Evolutionary conservation across 2,329 filamentous ascomycete genomes (phyloP).

Genomic region (Periconia digitata): DNA sequence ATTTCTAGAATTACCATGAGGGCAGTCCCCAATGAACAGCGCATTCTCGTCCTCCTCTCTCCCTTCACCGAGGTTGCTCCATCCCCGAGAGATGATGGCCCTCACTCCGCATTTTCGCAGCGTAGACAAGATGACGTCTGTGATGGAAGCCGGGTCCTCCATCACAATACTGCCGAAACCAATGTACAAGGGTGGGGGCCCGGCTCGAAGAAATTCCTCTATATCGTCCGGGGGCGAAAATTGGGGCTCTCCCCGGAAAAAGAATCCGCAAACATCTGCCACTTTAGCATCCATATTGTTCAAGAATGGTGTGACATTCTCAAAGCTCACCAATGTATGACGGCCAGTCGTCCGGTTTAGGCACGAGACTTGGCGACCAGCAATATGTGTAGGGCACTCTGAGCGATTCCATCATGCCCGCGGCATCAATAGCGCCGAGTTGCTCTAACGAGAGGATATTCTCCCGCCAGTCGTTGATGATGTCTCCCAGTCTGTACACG

Average conservation of each 20-base stretch:
- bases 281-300: neutral
- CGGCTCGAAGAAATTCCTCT: constrained; percentile 50
- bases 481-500: constrained; percentile 42
- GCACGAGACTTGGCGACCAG: constrained; percentile 47
- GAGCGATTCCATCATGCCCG: constrained; percentile 41
- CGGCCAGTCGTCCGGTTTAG: constrained; percentile 25
- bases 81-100: constrained; percentile 58
- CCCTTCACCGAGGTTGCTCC: constrained; percentile 48
- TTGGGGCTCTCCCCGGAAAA: constrained; percentile 43
- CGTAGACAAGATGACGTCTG: constrained; percentile 51
- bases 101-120: constrained; percentile 42
- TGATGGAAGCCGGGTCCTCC: constrained; percentile 51
- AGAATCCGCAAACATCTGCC: constrained; percentile 46
- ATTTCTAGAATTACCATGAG: constrained; percentile 42
- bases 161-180: constrained; percentile 61
- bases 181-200: constrained; percentile 57
- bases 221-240: constrained; percentile 47
- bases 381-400: constrained; percentile 50
- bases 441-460: constrained; percentile 46
- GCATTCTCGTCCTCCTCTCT: constrained; percentile 43
- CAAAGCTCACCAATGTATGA: constrained; percentile 36
- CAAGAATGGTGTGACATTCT: constrained; percentile 1
- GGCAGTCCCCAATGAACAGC: constrained; percentile 55
- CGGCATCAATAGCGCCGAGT: constrained; percentile 43
- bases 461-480: constrained; percentile 50